Conservation (phyloP, 768 basidiomycete species). For the Kwoniella dendrophila region DNA sequence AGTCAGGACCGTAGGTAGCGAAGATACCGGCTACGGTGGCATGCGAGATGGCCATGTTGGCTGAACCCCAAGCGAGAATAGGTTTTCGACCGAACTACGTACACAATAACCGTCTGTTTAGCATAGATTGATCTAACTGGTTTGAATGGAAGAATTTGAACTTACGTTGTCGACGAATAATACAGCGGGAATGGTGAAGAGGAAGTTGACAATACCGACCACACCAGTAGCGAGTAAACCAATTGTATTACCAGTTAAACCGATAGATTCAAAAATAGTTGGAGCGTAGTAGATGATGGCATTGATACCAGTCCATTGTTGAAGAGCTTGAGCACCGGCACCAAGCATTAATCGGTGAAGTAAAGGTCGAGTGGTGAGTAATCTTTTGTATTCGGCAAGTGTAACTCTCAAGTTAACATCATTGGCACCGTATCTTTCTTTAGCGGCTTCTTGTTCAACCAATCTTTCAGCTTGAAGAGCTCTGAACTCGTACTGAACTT, state of each 20-base stretch:
- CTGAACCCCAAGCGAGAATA: constrained; percentile 55
- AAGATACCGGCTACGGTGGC: constrained; percentile 70
- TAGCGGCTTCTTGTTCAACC: constrained; percentile 72
- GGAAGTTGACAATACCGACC: constrained; percentile 73
- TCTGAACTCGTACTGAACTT: constrained; percentile 62
- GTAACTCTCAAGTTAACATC: constrained; percentile 65
- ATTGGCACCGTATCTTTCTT: constrained; percentile 53
- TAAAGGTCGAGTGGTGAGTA: constrained; percentile 61
- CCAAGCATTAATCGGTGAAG: constrained; percentile 64
- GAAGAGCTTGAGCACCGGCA: constrained; percentile 74
- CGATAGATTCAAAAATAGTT: constrained; percentile 66
- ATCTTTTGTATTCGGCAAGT: constrained; percentile 65
- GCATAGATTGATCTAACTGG: background rate
- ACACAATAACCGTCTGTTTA: background rate
- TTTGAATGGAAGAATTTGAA: background rate
- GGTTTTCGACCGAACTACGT: constrained; percentile 67
- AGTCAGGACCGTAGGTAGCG: constrained; percentile 58
- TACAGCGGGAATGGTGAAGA: constrained; percentile 78
- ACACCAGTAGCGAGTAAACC: constrained; percentile 69
- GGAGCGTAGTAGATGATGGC: constrained; percentile 72
- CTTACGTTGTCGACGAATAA: constrained; percentile 71
- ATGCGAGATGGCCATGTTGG: constrained; percentile 60
- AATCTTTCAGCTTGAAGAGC: constrained; percentile 69
- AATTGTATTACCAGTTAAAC: constrained; percentile 66
- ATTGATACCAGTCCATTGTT: constrained; percentile 69